Evolutionary conservation across 352 stramenopile genomes (phyloP).

Genomic region (Globisporangium orthogonon): DNA sequence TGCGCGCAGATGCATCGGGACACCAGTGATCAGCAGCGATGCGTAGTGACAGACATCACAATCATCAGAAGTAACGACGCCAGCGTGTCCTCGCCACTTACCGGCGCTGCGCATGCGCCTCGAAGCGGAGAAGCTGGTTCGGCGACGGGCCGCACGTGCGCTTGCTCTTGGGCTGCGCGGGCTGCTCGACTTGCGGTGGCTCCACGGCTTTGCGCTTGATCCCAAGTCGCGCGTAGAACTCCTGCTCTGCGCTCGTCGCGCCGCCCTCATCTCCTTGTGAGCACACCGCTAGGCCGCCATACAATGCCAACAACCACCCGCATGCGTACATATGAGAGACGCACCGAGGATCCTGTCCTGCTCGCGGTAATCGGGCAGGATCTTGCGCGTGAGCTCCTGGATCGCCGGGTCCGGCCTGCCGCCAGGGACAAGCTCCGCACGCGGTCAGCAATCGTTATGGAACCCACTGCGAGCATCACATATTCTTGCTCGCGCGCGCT

Average conservation of each 20-base stretch:
- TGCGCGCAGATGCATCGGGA: background rate
- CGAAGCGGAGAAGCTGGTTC: slow-evolving; percentile 33
- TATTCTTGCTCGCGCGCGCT: background rate
- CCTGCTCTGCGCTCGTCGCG: slow-evolving; percentile 11
- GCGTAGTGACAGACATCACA: background rate
- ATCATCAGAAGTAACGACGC: background rate
- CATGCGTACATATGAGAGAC: background rate
- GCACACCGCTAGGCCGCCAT: background rate
- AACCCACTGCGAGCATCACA: background rate
- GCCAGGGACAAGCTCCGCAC: background rate
- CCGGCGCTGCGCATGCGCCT: slow-evolving; percentile 35
- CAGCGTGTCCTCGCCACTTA: slow-evolving; percentile 7
- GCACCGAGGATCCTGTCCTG: slow-evolving; percentile 39
- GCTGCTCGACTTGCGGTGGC: slow-evolving; percentile 9
- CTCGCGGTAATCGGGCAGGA: slow-evolving; percentile 33
- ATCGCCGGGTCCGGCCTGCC: slow-evolving; percentile 45
- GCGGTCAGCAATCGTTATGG: background rate
- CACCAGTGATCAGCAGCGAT: background rate
- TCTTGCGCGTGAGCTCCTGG: slow-evolving; percentile 44
- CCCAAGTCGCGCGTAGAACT: slow-evolving; percentile 39
- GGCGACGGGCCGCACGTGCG: slow-evolving; percentile 23
- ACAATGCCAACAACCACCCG: no score
- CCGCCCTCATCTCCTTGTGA: background rate
- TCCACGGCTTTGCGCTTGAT: slow-evolving; percentile 49
- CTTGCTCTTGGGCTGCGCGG: slow-evolving; percentile 12